phyloP scores from a whole-genome alignment of 2,329 filamentous ascomycete species.

The Iodosphaeria phyllophila region DNA sequence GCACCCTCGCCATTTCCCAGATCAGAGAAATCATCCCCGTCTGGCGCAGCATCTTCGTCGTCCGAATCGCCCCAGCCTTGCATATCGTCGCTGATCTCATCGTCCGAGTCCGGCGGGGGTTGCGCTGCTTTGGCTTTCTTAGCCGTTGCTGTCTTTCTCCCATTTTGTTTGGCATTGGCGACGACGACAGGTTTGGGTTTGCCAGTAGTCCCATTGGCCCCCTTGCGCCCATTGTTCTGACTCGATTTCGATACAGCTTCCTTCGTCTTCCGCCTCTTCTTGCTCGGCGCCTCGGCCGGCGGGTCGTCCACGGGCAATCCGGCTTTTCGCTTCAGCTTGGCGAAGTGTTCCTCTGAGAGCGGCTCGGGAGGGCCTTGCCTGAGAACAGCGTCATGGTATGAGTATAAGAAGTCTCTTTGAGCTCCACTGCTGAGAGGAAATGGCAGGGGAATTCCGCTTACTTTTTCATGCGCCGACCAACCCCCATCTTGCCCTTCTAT shows the following conservation, averaged over 20 bases:
- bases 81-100: conserved; percentile 25
- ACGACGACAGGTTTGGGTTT: conserved; percentile 14
- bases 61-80: conserved; percentile 11
- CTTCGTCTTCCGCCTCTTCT: conserved; percentile 39
- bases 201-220: conserved; percentile 17
- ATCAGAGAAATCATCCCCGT: conserved; percentile 16
- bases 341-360: conserved; percentile 63
- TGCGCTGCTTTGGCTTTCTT: conserved; percentile 16
- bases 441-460: no score
- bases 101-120: conserved; percentile 22
- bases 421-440: no score
- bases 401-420: no score
- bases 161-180: conserved; percentile 12
- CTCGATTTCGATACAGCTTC: conserved; percentile 16
- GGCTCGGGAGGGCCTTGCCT: conserved; percentile 72
- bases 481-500: conserved; percentile 47
- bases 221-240: conserved; percentile 16
- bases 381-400: no score
- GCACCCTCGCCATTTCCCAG: not conserved
- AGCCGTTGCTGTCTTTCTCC: conserved; percentile 10
- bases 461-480: conserved; percentile 88
- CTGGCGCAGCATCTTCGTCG: conserved; percentile 10
- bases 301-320: conserved; percentile 43
- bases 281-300: conserved; percentile 33
- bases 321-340: conserved; percentile 71